Evolutionary conservation across 352 stramenopile species (phyloP).

Genomic region (Phytopythium oedochilum): DNA sequence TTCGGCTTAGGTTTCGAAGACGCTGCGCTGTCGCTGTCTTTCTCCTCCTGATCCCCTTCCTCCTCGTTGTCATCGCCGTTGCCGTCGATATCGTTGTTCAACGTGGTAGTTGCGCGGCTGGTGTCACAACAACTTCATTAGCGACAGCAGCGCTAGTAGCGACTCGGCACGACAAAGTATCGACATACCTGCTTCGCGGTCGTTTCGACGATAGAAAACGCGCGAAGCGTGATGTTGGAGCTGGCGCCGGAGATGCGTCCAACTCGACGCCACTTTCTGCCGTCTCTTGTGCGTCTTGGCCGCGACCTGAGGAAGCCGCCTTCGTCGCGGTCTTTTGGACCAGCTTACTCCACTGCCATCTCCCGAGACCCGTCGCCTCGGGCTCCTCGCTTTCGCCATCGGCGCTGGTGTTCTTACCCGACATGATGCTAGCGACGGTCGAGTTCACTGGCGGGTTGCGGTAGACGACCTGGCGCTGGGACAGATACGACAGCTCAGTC

Average conservation of each 20-base stretch:
- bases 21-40: neutral
- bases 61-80: neutral
- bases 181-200: neutral
- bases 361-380: conserved; percentile 36
- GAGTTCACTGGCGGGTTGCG: conserved; percentile 53
- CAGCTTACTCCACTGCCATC: conserved; percentile 67
- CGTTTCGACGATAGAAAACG: neutral
- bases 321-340: conserved; percentile 28
- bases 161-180: too few species aligned
- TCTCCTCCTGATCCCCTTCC: too few species aligned
- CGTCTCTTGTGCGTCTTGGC: conserved; percentile 9
- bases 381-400: conserved; percentile 23
- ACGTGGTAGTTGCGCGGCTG: neutral
- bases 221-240: neutral
- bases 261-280: neutral
- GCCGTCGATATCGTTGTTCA: neutral
- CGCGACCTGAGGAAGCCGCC: conserved; percentile 8
- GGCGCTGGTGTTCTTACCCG: conserved; percentile 24
- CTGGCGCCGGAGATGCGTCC: neutral
- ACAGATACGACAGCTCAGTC: conserved; percentile 70
- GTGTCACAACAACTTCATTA: neutral
- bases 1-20: conserved; percentile 3
- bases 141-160: neutral
- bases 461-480: conserved; percentile 74
- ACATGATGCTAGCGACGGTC: conserved; percentile 6